Evolutionary conservation across 2,329 filamentous ascomycete species (phyloP), one percentile per base, ranked within the genome.

Genomic region (Fusarium veterinarium): DNA sequence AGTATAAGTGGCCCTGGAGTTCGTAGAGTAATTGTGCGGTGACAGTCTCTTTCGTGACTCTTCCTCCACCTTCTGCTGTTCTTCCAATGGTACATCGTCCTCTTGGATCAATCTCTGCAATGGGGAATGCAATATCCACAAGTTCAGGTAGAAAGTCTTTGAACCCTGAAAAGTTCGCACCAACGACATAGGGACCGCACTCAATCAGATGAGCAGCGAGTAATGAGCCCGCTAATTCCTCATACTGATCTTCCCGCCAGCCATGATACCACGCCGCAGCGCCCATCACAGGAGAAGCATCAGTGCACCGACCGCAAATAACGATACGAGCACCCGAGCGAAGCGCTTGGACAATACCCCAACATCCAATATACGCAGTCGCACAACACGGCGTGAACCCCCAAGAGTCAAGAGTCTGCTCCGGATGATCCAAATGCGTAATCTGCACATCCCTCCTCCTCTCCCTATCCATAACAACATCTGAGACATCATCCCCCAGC

Each of bases 191-290:
- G 1, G 84, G 81, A 1, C 83, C 84, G 71, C 87, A 89, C 72
- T 89, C 87, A 44, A 89, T 88, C 10, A 89, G 75, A 76, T 89
- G 86, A 3, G 85, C 87, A 1, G 86, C 86, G 8, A 89, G 76
- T 0, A 89, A 75, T 0, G 86, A 80, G 0, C 85, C 85, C 0
- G 88, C 88, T 8, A 90, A 80, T 23, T 80, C 73, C 64, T 90
- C 84, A 25, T 84, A 87, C 30, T 85, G 81, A 0, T 80, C 82
- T 20, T 85, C 82, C 1, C 69, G 66, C 89, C 88, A 91, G 3
- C 81, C 79, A 59, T 90, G 83, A 84, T 87, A 90, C 80, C 83
- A 90, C 74, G 84, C 85, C 0, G 88, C 88, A 0, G 87, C 86
- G 0, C 85, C 88, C 64, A 90, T 88, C 0, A 89, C 86, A 0